Conservation (phyloP, 164 flowering plant genomes). For the Vitis labrusca region DNA sequence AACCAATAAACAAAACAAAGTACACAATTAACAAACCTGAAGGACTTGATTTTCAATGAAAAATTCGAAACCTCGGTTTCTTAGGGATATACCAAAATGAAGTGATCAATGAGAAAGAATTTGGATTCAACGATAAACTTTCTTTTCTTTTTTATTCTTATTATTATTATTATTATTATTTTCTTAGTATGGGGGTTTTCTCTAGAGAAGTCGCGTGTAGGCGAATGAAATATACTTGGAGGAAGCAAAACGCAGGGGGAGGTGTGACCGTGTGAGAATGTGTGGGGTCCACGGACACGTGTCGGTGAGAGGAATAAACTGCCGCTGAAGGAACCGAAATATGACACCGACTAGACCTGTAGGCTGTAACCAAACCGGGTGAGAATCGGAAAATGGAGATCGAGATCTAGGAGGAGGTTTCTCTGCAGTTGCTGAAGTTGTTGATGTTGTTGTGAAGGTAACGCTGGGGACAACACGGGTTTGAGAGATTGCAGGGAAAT, state of each 20-base stretch:
- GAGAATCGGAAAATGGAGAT: too few relatives aligned
- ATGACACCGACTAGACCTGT: too few relatives aligned
- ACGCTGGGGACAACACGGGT: too few relatives aligned
- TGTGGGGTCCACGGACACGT: not conserved
- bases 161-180: not conserved
- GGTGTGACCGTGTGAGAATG: too few relatives aligned
- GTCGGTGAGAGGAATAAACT: not conserved
- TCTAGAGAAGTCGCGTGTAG: not conserved
- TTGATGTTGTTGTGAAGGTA: too few relatives aligned
- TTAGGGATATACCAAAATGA: slow-evolving; percentile 2
- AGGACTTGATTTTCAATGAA: not conserved
- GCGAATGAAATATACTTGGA: not conserved
- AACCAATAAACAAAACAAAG: too few relatives aligned
- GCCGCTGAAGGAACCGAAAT: not conserved
- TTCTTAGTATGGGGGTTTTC: not conserved
- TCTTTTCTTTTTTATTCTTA: not conserved
- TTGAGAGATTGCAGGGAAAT: too few relatives aligned
- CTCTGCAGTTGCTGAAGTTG: not conserved
- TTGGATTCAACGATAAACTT: not conserved
- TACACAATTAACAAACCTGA: slow-evolving; percentile 6
- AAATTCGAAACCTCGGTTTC: slow-evolving; percentile 3
- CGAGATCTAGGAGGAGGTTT: not conserved
- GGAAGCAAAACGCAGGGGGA: too few relatives aligned
- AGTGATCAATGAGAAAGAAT: not conserved
- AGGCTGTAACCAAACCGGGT: too few relatives aligned